phyloP scores from a whole-genome alignment of 1,284 basidiomycete species.

The Flammula alnicola region DNA sequence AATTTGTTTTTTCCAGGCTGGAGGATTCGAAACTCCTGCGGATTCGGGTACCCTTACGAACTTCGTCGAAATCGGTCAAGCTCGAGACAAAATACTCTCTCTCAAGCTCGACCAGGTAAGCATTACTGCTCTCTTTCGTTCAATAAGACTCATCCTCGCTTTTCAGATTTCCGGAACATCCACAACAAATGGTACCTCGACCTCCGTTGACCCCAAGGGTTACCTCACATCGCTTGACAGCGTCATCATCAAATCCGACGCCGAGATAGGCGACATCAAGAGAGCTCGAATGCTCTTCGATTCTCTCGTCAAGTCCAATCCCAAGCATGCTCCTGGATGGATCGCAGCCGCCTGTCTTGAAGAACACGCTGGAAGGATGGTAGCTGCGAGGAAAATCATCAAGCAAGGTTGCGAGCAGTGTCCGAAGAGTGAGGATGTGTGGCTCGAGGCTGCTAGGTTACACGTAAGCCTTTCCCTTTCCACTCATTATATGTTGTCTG shows the following conservation, averaged over 20 bases:
- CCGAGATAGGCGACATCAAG: slow-evolving; percentile 99
- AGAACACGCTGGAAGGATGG: slow-evolving; percentile 96
- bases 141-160: not conserved
- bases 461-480: slow-evolving; percentile 66
- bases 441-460: slow-evolving; percentile 93
- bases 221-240: slow-evolving; percentile 96
- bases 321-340: slow-evolving; percentile 97
- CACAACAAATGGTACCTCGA: slow-evolving; percentile 70
- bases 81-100: slow-evolving; percentile 92
- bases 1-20: too few species aligned
- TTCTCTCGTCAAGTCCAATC: slow-evolving; percentile 96
- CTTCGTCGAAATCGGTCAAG: slow-evolving; percentile 98
- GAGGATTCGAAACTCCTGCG: slow-evolving; percentile 81
- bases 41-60: slow-evolving; percentile 85
- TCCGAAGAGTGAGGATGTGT: slow-evolving; percentile 95
- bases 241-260: slow-evolving; percentile 88
- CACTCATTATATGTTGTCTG: not conserved
- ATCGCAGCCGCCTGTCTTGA: slow-evolving; percentile 97
- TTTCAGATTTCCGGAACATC: slow-evolving; percentile 80
- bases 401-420: slow-evolving; percentile 95
- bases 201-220: slow-evolving; percentile 94
- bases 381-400: slow-evolving; percentile 92
- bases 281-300: slow-evolving; percentile 95
- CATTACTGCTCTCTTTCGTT: slow-evolving; percentile 4
- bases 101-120: slow-evolving; percentile 91